Evolutionary conservation across 768 basidiomycete species (phyloP).

Genomic region (Amyloporia xantha): DNA sequence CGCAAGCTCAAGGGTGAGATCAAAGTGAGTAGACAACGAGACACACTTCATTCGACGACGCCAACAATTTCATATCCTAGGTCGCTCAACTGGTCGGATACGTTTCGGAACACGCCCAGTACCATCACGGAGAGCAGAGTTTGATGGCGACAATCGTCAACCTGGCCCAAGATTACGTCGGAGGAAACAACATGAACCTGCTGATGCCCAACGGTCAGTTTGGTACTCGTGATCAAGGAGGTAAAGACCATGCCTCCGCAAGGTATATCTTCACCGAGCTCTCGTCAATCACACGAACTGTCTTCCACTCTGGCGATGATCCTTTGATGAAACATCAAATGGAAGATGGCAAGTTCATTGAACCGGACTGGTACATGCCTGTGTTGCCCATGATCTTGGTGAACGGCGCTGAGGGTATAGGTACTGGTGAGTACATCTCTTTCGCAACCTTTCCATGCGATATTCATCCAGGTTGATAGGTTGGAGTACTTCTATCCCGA

Average conservation of each 20-base stretch:
- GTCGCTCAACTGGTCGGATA: slow-evolving; percentile 96
- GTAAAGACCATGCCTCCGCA: slow-evolving; percentile 94
- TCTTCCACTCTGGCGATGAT: slow-evolving; percentile 85
- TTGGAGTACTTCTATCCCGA: slow-evolving; percentile 92
- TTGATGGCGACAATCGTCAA: slow-evolving; percentile 88
- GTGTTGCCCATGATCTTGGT: slow-evolving; percentile 81
- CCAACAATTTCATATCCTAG: slow-evolving; percentile 28
- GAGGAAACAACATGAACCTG: slow-evolving; percentile 91
- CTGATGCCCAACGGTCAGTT: slow-evolving; percentile 89
- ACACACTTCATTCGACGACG: no score
- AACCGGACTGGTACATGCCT: slow-evolving; percentile 94
- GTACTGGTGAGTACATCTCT: slow-evolving; percentile 61
- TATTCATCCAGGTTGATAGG: slow-evolving; percentile 47
- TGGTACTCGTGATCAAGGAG: slow-evolving; percentile 88
- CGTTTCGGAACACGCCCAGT: slow-evolving; percentile 87
- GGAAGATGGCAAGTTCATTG: slow-evolving; percentile 82
- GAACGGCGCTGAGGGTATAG: slow-evolving; percentile 97
- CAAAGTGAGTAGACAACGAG: slow-evolving; percentile 74
- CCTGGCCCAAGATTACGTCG: slow-evolving; percentile 90
- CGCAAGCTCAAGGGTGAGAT: slow-evolving; percentile 87
- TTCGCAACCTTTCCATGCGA: no score
- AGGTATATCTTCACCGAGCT: slow-evolving; percentile 93
- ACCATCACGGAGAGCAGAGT: slow-evolving; percentile 93
- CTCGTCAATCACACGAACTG: slow-evolving; percentile 59
- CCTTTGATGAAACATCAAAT: slow-evolving; percentile 68